These are phyloP conservation scores for Solanum virginianum DNA, from an alignment of 257 asterid genomes.

Conservation along the genomic window DNA sequence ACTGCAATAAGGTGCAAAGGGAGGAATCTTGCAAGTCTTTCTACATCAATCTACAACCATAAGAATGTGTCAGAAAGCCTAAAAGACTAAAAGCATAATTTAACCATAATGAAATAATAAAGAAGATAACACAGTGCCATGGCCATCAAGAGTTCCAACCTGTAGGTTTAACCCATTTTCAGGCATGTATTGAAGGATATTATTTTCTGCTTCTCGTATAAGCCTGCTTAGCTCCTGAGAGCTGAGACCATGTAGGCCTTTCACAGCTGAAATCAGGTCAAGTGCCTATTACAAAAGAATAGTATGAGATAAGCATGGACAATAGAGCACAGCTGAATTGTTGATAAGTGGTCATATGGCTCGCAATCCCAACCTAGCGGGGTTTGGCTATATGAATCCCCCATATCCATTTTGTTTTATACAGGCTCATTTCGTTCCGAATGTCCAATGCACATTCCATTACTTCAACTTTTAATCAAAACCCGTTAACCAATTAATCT, in stretches of 20 bases:
- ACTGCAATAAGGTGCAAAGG: slow-evolving; percentile 86
- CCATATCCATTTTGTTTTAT: background rate
- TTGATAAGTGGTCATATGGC: background rate
- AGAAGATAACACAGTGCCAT: background rate
- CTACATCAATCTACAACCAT: slow-evolving; percentile 65
- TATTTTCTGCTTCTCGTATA: slow-evolving; percentile 70
- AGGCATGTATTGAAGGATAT: slow-evolving; percentile 32
- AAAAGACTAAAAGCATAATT: background rate
- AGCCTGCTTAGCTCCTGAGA: slow-evolving; percentile 73
- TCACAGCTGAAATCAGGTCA: slow-evolving; percentile 76
- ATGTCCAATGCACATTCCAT: background rate
- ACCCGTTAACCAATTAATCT: background rate
- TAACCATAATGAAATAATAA: background rate
- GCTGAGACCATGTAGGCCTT: slow-evolving; percentile 70
- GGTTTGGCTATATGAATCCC: background rate
- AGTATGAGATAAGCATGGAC: background rate
- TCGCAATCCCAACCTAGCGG: slow-evolving; percentile 2
- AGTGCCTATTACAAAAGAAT: slow-evolving; percentile 37
- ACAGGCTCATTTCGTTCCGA: background rate
- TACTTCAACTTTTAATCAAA: background rate
- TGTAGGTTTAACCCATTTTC: slow-evolving; percentile 58
- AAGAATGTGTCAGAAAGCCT: slow-evolving; percentile 2
- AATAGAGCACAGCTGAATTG: background rate
- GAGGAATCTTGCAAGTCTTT: slow-evolving; percentile 70
- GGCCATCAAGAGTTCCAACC: slow-evolving; percentile 27